A percentile compares a stretch with the other conserved stretches of the same genome.
These are phyloP conservation scores for Porphyra umbilicalis DNA, from an alignment of 31 red algal species.

Conservation along the genomic window DNA sequence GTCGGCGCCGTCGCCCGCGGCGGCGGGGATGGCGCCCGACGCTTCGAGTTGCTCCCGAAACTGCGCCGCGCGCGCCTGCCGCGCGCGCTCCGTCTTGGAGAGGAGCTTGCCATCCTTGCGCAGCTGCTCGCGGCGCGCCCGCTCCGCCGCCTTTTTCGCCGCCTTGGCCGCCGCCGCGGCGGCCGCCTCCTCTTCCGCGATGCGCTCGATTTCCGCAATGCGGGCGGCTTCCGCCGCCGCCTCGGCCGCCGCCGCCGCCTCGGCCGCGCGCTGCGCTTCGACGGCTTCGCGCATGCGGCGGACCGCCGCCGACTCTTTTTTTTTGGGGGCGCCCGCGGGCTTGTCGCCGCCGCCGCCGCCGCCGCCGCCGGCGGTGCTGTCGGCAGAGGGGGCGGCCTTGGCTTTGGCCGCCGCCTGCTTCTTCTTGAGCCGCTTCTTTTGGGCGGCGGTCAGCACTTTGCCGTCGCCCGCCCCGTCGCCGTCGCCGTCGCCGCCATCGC, in stretches of 20 bases:
- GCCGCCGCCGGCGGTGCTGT: background rate
- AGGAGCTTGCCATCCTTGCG: constrained; percentile 84
- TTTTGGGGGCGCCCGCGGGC: background rate
- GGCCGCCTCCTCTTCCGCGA: constrained; percentile 21
- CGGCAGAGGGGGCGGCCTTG: constrained; percentile 1
- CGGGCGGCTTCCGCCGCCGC: constrained; percentile 8
- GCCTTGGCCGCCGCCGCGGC: constrained; percentile 36
- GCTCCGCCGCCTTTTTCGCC: constrained; percentile 74
- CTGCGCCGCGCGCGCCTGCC: constrained; percentile 49
- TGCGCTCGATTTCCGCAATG: constrained; percentile 33
- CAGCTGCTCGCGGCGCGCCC: constrained; percentile 62
- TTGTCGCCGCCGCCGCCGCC: background rate
- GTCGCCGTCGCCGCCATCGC: background rate
- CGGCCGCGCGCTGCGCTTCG: constrained; percentile 40
- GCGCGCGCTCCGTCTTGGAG: constrained; percentile 70
- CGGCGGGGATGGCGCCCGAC: constrained; percentile 40
- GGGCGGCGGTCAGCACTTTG: constrained; percentile 20
- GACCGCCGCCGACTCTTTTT: constrained; percentile 82
- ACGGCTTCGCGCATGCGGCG: constrained; percentile 62
- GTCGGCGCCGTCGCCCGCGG: constrained; percentile 5
- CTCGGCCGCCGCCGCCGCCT: constrained; percentile 40
- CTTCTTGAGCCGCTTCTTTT: constrained; percentile 71
- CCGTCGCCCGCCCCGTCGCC: constrained; percentile 1
- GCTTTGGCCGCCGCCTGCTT: constrained; percentile 47
- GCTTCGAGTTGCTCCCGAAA: constrained; percentile 61